These are phyloP conservation scores for Clavariopsis aquatica DNA, from an alignment of 495 filamentous ascomycete genomes.

Conservation along the genomic window DNA sequence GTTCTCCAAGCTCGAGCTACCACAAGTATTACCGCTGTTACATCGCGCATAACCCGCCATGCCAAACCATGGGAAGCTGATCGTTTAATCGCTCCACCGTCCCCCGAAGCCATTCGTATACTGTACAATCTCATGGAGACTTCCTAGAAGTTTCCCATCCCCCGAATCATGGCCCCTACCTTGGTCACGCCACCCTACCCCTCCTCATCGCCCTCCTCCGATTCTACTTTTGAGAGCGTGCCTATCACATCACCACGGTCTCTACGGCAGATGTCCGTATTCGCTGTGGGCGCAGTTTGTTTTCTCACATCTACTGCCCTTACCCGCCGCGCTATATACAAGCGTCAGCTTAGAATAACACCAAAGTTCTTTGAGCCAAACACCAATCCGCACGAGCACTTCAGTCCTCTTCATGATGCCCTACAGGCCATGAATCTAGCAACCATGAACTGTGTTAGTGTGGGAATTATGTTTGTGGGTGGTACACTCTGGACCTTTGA, in stretches of 20 bases:
- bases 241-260: slow-evolving; percentile 48
- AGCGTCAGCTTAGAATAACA: slow-evolving; percentile 54
- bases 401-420: slow-evolving; percentile 63
- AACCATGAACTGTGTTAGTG: slow-evolving; percentile 73
- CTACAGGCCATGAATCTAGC: slow-evolving; percentile 80
- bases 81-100: slow-evolving; percentile 15
- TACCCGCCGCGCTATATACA: slow-evolving; percentile 66
- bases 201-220: slow-evolving; percentile 19
- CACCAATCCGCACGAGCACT: slow-evolving; percentile 37
- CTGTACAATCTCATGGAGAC: slow-evolving; percentile 10
- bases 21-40: not conserved
- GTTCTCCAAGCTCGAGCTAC: not conserved
- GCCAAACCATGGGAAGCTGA: slow-evolving; percentile 10
- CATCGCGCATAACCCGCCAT: not conserved
- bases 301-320: slow-evolving; percentile 65
- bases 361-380: slow-evolving; percentile 66
- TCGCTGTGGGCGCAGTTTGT: slow-evolving; percentile 73
- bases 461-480: slow-evolving; percentile 68
- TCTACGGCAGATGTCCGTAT: slow-evolving; percentile 57
- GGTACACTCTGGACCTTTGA: slow-evolving; percentile 70
- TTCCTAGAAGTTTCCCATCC: slow-evolving; percentile 13
- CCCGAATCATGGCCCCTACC: slow-evolving; percentile 16
- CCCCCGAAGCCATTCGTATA: slow-evolving; percentile 1
- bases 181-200: slow-evolving; percentile 14
- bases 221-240: slow-evolving; percentile 31